phyloP scores from a whole-genome alignment of 2,329 filamentous ascomycete species.

The Arthrobotrys conoides region DNA sequence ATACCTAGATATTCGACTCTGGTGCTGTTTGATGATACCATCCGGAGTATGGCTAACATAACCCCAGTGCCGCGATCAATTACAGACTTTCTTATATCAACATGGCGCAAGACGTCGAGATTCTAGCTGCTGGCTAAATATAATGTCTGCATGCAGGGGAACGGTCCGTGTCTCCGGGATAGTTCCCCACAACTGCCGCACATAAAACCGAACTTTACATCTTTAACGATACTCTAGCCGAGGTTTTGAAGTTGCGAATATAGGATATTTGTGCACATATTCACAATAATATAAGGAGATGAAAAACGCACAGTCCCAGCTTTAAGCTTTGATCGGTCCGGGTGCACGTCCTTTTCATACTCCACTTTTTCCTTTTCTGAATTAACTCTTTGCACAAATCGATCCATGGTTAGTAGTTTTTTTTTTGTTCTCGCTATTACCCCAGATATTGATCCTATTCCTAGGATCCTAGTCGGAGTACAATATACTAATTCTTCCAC shows the following conservation, averaged over 20 bases:
- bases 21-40: too few species aligned
- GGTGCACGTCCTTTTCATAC: neutral
- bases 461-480: conserved; percentile 3
- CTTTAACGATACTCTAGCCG: conserved; percentile 35
- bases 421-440: conserved; percentile 1
- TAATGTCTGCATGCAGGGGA: conserved; percentile 30
- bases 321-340: conserved; percentile 15
- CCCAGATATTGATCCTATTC: conserved; percentile 22
- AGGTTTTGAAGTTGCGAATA: conserved; percentile 20
- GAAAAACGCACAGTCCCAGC: neutral
- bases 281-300: conserved; percentile 20
- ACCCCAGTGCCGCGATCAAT: too few species aligned
- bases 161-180: conserved; percentile 55
- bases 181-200: conserved; percentile 48
- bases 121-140: conserved; percentile 7
- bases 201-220: conserved; percentile 20
- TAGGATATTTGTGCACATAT: neutral
- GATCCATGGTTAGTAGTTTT: conserved; percentile 38
- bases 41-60: too few species aligned
- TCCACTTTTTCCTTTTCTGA: conserved; percentile 4
- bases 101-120: too few species aligned
- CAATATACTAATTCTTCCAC: conserved; percentile 53
- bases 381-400: too few species aligned
- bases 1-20: too few species aligned
- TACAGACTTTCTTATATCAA: too few species aligned